Percentiles rank a stretch among this genome's conserved stretches.
These are phyloP conservation scores for Clitoria ternatea DNA, from an alignment of 306 rosid species.

Conservation along the genomic window DNA sequence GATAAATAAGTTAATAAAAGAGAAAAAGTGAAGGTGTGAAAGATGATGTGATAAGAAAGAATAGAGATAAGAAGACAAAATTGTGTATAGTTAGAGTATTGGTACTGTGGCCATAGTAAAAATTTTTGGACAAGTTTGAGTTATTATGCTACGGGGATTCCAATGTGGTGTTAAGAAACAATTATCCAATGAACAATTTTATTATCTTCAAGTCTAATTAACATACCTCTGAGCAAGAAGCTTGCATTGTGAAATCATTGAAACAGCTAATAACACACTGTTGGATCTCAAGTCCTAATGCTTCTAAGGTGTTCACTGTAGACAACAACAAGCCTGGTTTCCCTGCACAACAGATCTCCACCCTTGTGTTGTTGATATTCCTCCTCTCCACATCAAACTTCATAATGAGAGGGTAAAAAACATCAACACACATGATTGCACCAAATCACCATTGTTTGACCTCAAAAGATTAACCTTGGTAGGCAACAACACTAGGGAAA, in stretches of 20 bases:
- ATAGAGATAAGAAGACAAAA: too few species aligned
- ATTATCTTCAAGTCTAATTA: background rate
- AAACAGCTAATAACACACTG: constrained; percentile 81
- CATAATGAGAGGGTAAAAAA: background rate
- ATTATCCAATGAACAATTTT: too few species aligned
- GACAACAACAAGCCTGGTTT: constrained; percentile 76
- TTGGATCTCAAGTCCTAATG: constrained; percentile 76
- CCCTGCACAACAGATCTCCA: constrained; percentile 74
- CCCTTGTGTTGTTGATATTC: constrained; percentile 47
- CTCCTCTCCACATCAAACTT: constrained; percentile 84
- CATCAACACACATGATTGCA: background rate
- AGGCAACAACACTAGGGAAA: background rate
- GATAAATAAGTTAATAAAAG: too few species aligned
- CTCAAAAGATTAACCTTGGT: background rate
- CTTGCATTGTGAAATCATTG: constrained; percentile 82
- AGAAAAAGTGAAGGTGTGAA: too few species aligned
- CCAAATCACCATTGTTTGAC: background rate
- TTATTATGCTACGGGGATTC: too few species aligned
- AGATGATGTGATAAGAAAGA: too few species aligned
- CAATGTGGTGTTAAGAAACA: too few species aligned
- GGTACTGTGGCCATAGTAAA: too few species aligned
- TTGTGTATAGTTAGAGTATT: too few species aligned
- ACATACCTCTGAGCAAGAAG: constrained; percentile 76
- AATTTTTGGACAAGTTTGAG: too few species aligned
- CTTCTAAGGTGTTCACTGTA: constrained; percentile 63